Evolutionary conservation across 495 filamentous ascomycete species (phyloP).

Genomic region (Hypoxylon perforatum): DNA sequence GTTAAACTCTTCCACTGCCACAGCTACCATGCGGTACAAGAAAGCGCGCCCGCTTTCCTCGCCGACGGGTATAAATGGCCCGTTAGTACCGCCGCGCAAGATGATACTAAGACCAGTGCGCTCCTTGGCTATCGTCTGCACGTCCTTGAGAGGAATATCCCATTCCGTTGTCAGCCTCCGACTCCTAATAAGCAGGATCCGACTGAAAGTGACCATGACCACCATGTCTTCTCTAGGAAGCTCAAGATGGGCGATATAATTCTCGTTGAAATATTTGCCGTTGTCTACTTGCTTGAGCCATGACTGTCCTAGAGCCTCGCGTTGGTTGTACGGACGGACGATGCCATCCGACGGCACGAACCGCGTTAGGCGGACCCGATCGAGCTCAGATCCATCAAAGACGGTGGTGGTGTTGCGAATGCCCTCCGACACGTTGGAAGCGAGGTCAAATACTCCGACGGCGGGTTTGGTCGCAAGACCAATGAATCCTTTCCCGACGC

Average conservation of each 20-base stretch:
- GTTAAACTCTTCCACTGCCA: slow-evolving; percentile 70
- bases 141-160: slow-evolving; percentile 94
- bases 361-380: slow-evolving; percentile 89
- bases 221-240: slow-evolving; percentile 90
- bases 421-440: slow-evolving; percentile 94
- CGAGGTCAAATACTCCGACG: slow-evolving; percentile 95
- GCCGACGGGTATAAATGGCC: slow-evolving; percentile 92
- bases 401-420: slow-evolving; percentile 99
- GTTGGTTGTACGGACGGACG: slow-evolving; percentile 93
- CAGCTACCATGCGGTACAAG: slow-evolving; percentile 72
- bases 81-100: slow-evolving; percentile 88
- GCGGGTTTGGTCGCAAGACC: slow-evolving; percentile 95
- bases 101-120: slow-evolving; percentile 90
- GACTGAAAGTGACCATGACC: slow-evolving; percentile 91
- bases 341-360: slow-evolving; percentile 93
- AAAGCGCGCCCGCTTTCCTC: slow-evolving; percentile 90
- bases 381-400: slow-evolving; percentile 92
- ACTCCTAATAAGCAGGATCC: slow-evolving; percentile 89
- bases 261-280: slow-evolving; percentile 95
- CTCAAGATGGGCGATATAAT: slow-evolving; percentile 96
- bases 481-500: slow-evolving; percentile 92
- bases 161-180: slow-evolving; percentile 88
- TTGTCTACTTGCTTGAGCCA: slow-evolving; percentile 99
- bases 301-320: slow-evolving; percentile 95
- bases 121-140: slow-evolving; percentile 97